Evolutionary conservation across 176 grass and related monocot genomes (phyloP).

Genomic region (Thalia dealbata): DNA sequence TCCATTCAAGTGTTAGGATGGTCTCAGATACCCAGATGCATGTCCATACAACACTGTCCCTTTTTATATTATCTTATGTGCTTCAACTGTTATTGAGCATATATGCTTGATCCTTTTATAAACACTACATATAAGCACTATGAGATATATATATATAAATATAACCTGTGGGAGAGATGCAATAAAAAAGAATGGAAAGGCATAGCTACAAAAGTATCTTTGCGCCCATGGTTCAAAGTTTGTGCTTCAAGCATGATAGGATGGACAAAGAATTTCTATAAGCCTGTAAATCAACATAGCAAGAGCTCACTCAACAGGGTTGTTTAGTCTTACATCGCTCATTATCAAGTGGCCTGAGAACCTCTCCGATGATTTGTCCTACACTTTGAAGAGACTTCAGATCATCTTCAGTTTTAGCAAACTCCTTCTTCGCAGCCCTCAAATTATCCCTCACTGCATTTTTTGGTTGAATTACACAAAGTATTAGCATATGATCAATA

Average conservation of each 20-base stretch:
- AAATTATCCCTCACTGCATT: constrained; percentile 57
- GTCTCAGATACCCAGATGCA: neutral
- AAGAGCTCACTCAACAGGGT: neutral
- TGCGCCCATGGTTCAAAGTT: neutral
- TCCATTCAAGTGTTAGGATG: no score
- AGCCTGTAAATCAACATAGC: neutral
- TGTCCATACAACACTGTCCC: neutral
- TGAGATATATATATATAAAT: no score
- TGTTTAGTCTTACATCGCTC: constrained; percentile 52
- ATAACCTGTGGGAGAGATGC: neutral
- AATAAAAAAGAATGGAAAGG: neutral
- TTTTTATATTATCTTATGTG: neutral
- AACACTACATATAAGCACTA: no score
- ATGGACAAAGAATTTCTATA: neutral
- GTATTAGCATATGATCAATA: constrained; percentile 9
- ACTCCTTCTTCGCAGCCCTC: constrained; percentile 56
- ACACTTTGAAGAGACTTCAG: constrained; percentile 91
- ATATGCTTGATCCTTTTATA: neutral
- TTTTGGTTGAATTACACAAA: constrained; percentile 13
- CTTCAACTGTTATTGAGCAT: neutral
- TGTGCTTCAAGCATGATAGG: neutral
- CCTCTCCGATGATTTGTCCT: constrained; percentile 87
- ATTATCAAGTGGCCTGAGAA: constrained; percentile 75
- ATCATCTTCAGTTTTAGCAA: constrained; percentile 87
- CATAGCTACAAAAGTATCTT: neutral